Evolutionary conservation across 257 asterid species (phyloP).

Genomic region (Avicennia marina): DNA sequence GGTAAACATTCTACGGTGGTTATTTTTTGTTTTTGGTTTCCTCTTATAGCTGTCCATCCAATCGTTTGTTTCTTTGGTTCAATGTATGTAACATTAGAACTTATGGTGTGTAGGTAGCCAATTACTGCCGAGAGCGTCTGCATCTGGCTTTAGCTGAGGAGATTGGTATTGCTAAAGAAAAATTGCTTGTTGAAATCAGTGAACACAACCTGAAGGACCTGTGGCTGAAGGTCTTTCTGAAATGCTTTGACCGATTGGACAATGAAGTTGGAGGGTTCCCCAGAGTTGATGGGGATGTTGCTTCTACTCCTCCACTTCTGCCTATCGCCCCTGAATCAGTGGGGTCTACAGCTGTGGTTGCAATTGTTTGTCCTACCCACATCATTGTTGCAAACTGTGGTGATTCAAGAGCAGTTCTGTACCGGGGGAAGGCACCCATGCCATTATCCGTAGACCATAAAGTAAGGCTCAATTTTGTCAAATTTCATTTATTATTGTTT

Average conservation of each 20-base stretch:
- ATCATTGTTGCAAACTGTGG: conserved; percentile 91
- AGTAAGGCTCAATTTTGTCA: conserved; percentile 30
- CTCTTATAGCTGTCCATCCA: not conserved
- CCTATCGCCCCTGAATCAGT: conserved; percentile 82
- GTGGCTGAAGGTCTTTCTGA: conserved; percentile 57
- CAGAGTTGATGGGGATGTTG: conserved; percentile 14
- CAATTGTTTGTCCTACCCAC: conserved; percentile 56
- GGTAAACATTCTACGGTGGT: conserved; percentile 31
- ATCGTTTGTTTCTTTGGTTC: no score
- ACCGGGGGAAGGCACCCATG: conserved; percentile 61
- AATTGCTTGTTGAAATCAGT: conserved; percentile 19
- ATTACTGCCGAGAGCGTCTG: conserved; percentile 62
- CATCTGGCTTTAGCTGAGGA: conserved; percentile 70
- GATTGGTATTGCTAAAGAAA: conserved; percentile 36
- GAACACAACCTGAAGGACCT: conserved; percentile 40
- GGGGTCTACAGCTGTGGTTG: conserved; percentile 92
- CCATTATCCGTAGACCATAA: conserved; percentile 76
- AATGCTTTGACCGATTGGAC: conserved; percentile 69
- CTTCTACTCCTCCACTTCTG: conserved; percentile 11
- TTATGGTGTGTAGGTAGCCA: conserved; percentile 54
- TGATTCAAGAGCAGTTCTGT: conserved; percentile 83
- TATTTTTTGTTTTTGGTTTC: not conserved
- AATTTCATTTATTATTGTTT: no score
- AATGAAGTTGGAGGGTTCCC: conserved; percentile 66
- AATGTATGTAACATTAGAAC: not conserved